Base-by-base conservation (phyloP, 2,329 filamentous ascomycete genomes). In the Calonectria hongkongensis region DNA sequence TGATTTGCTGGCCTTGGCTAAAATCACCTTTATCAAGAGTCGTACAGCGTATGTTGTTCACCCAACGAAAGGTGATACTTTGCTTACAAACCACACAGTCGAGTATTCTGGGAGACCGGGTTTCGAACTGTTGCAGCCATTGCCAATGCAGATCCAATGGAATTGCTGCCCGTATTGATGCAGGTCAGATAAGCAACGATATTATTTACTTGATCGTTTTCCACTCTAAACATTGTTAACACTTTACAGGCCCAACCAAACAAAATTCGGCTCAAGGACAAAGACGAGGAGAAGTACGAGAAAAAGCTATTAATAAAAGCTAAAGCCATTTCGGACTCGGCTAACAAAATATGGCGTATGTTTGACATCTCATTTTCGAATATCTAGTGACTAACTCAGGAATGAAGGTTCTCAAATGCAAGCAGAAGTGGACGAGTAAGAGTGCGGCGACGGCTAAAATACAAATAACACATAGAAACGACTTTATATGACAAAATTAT, bases 11-110 rank as follows among this genome's bases (percentile, higher is more conserved):
- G 92, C 92, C 4, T 87, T 95, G 79, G 90, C 93, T 2, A 91
- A 92, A 81, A 91, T 95, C 48, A 91, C 93, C 0, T 95, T 93
- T 79, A 89, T 96, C 77, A 95, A 96, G 82, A 94, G 93, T 79
- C 90, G 93, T 68, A 95, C 94, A 16, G 94, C 94, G 80, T 89
- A 87, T 66, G 87, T 80, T 6, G 39, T 10, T 13, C 13, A 13
- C 48, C 43, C n/a, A 25, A 21, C 54, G n/a, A 27, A 60, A 7
- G 2, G 39, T 10, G n/a, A n/a, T 54, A 15, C 6, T 41, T 21
- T 60, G 69, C 75, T 72, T 62, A 75, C 41, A 56, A 18, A 18
- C 62, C 6, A 13, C 12, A 30, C 28, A 85, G 84, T 4, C 81
- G 90, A 16, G 87, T 95, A 7, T 93, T 96, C 73, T 94, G 93